Base-by-base conservation (phyloP, 352 stramenopile species). In the Pythium vanterpoolii region DNA sequence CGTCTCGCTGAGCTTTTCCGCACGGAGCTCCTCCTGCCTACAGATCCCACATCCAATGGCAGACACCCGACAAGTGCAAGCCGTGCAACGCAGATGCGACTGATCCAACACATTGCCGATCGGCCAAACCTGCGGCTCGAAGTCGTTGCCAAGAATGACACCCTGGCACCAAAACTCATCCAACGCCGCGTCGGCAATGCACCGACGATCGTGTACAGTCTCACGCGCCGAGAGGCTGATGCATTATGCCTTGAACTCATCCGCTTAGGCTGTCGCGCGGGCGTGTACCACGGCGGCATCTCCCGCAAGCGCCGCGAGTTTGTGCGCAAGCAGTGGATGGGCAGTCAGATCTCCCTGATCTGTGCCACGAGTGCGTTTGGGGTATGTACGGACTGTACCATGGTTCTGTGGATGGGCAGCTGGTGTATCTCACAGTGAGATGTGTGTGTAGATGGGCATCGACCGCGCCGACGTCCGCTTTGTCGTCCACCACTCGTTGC, bases 261-360 rank as follows among this genome's bases (percentile, higher is more conserved):
- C 24, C 73, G 73, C 2, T 5, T 72, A 1, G 84, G 84, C 16
- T 79, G 72, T 34, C 68, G 64, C 27, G 81, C 84, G 0, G 81
- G 83, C 10, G 79, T 90, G 6, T 93, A 91, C 51, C 84, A 93
- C 42, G 82, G 79, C 18, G 84, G 81, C 0, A 31, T 93, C 28
- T 64, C 76, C 0, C 64, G 60, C 4, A 83, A 77, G 23, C 74
- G 79, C 8, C 71, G 84, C 8, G 79, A 90, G 39, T 90, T 86
- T 57, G 79, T 90, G 34, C 76, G 69, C 5, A 87, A 88, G 44
- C 82, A 90, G 57, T 94, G 84, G 84, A 92, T 89, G 80, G 68
- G 74, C 59, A 77, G 77, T 1, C 73, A 87, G 34, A 59, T 90
- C 40, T 86, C 80, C 3, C 61, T 89, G 31, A 88, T 94, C 31